Percentiles rank a stretch among this genome's conserved stretches.
phyloP scores from a whole-genome alignment of 2,329 filamentous ascomycete genomes.

The Aspergillus flavus region DNA sequence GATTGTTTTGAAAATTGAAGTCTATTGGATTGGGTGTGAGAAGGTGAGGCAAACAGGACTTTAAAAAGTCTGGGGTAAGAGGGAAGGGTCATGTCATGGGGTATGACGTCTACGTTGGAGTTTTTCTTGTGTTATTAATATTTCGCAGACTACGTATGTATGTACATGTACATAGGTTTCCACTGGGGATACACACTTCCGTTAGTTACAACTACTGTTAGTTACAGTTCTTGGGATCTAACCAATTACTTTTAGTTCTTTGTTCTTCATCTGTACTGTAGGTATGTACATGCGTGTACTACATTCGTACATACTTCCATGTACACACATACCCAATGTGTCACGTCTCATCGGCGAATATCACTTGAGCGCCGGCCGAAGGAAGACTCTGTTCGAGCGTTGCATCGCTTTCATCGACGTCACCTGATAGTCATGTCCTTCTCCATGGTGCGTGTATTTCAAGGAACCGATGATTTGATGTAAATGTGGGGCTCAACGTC shows the following conservation, averaged over 20 bases:
- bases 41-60: neutral
- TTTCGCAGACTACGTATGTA: too few relatives aligned
- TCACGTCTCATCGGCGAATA: neutral
- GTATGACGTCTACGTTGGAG: constrained; percentile 16
- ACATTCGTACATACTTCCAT: neutral
- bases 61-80: neutral
- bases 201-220: neutral
- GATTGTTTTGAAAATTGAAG: neutral
- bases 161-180: neutral
- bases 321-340: neutral
- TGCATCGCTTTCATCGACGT: constrained; percentile 23
- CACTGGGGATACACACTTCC: neutral
- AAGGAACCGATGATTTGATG: constrained; percentile 2
- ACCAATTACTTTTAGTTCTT: neutral
- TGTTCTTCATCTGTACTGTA: neutral
- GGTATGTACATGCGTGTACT: neutral
- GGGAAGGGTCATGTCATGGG: constrained; percentile 6
- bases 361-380: neutral
- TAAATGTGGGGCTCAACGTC: neutral
- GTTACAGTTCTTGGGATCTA: neutral
- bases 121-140: neutral
- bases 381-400: neutral
- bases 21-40: neutral
- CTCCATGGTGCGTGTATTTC: neutral
- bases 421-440: constrained; percentile 27